phyloP scores from a whole-genome alignment of 805 yeast genomes.

The Starmerella bombi region DNA sequence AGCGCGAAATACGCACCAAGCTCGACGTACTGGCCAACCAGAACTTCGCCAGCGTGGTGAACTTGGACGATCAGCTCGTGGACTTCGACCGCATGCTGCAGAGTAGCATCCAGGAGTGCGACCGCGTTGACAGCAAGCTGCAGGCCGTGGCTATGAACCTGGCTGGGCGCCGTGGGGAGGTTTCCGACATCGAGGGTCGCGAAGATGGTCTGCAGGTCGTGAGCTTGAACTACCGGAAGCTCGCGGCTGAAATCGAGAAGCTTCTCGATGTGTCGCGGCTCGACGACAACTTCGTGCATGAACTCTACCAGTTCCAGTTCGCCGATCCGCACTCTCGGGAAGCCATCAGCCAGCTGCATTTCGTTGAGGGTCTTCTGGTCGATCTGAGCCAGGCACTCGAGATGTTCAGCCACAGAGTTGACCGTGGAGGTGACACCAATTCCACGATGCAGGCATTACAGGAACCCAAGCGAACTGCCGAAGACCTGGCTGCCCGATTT shows the following conservation, averaged over 20 bases:
- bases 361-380: slow-evolving; percentile 42
- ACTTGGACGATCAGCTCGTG: slow-evolving; percentile 35
- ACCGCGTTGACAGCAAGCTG: slow-evolving; percentile 40
- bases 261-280: slow-evolving; percentile 59
- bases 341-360: slow-evolving; percentile 33
- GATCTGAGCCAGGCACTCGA: slow-evolving; percentile 53
- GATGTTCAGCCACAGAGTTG: slow-evolving; percentile 24
- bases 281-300: slow-evolving; percentile 40
- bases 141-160: slow-evolving; percentile 48
- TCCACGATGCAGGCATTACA: slow-evolving; percentile 9
- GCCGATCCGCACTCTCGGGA: slow-evolving; percentile 1
- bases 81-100: slow-evolving; percentile 33
- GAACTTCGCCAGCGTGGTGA: slow-evolving; percentile 44
- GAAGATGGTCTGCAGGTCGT: slow-evolving; percentile 74
- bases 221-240: slow-evolving; percentile 63
- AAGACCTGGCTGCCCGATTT: slow-evolving; percentile 22
- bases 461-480: slow-evolving; percentile 7
- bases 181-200: slow-evolving; percentile 56
- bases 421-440: not conserved
- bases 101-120: slow-evolving; percentile 40
- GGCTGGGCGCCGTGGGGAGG: slow-evolving; percentile 51
- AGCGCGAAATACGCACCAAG: slow-evolving; percentile 45
- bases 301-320: slow-evolving; percentile 37
- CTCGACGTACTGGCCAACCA: slow-evolving; percentile 49
- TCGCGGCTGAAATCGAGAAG: slow-evolving; percentile 57